Percentiles rank a stretch among this genome's conserved stretches.
These are phyloP conservation scores for Sporobolus alterniflorus DNA, from an alignment of 202 grass and related monocot genomes.

Conservation along the genomic window DNA sequence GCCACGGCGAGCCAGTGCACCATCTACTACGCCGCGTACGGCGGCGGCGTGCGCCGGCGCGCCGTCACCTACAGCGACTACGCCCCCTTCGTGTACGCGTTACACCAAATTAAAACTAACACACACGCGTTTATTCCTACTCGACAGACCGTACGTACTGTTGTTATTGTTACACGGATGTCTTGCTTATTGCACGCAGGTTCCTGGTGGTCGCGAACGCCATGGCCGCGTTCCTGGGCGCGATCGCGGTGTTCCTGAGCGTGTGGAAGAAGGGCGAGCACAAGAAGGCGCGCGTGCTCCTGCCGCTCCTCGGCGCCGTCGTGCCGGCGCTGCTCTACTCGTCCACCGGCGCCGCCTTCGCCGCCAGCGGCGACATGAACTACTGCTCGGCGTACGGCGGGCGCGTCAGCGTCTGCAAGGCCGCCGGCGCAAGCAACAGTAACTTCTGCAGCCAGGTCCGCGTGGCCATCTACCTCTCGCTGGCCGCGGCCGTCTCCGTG, in stretches of 20 bases:
- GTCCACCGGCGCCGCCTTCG: conserved; percentile 40
- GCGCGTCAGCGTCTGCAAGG: conserved; percentile 34
- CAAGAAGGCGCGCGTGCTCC: background rate
- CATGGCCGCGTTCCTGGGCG: conserved; percentile 35
- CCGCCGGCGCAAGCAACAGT: background rate
- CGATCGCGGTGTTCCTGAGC: conserved; percentile 40
- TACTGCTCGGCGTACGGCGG: conserved; percentile 42
- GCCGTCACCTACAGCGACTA: conserved; percentile 47
- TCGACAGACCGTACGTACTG: too few relatives aligned
- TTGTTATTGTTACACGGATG: too few relatives aligned
- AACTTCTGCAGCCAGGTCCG: conserved; percentile 57
- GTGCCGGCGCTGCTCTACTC: conserved; percentile 52
- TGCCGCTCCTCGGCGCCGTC: conserved; percentile 34
- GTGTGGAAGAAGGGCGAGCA: conserved; percentile 39
- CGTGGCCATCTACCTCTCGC: conserved; percentile 31
- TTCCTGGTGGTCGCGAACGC: conserved; percentile 33
- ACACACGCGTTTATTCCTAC: too few relatives aligned
- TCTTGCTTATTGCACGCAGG: background rate
- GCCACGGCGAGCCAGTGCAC: conserved; percentile 50
- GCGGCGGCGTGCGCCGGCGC: conserved; percentile 15
- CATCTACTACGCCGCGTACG: conserved; percentile 22
- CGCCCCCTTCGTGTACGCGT: conserved; percentile 37
- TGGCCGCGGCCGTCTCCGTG: conserved; percentile 10
- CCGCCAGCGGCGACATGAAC: background rate
- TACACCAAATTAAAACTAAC: too few relatives aligned